Conservation (phyloP, 2,329 filamentous ascomycete species). For the Talaromyces piceae region DNA sequence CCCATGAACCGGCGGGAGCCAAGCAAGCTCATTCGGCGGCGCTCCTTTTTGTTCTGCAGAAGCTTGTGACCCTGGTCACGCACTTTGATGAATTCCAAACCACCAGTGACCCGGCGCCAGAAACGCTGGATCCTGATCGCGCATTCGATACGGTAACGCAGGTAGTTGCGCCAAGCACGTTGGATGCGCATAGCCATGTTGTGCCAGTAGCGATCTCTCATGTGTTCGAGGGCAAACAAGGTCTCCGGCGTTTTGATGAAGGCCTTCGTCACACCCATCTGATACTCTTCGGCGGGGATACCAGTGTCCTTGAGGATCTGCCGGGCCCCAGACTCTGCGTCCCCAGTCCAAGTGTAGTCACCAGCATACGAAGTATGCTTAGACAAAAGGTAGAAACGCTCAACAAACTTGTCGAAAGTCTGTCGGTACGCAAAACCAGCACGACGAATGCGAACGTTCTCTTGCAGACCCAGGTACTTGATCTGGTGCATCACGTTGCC, state of each 20-base stretch:
- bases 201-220: slow-evolving; percentile 97
- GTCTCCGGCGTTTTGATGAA: slow-evolving; percentile 99
- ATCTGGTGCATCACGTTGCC: slow-evolving; percentile 95
- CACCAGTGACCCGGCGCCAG: slow-evolving; percentile 88
- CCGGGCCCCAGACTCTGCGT: slow-evolving; percentile 75
- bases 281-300: slow-evolving; percentile 90
- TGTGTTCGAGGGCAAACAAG: slow-evolving; percentile 89
- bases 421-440: slow-evolving; percentile 96
- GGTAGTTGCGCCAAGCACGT: slow-evolving; percentile 91
- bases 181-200: slow-evolving; percentile 99
- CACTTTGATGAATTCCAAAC: slow-evolving; percentile 79
- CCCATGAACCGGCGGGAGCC: slow-evolving; percentile 89
- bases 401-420: slow-evolving; percentile 95
- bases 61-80: slow-evolving; percentile 81
- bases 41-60: slow-evolving; percentile 79
- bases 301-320: slow-evolving; percentile 95
- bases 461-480: slow-evolving; percentile 98
- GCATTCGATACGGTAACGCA: slow-evolving; percentile 85
- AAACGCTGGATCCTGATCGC: slow-evolving; percentile 91
- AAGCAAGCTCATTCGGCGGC: slow-evolving; percentile 80
- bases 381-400: slow-evolving; percentile 91
- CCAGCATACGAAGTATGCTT: slow-evolving; percentile 93
- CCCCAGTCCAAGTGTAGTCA: slow-evolving; percentile 92
- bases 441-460: slow-evolving; percentile 94
- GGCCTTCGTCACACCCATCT: slow-evolving; percentile 92